Evolutionary conservation across 768 basidiomycete species (phyloP).

Genomic region (Tephrocybe sp.): DNA sequence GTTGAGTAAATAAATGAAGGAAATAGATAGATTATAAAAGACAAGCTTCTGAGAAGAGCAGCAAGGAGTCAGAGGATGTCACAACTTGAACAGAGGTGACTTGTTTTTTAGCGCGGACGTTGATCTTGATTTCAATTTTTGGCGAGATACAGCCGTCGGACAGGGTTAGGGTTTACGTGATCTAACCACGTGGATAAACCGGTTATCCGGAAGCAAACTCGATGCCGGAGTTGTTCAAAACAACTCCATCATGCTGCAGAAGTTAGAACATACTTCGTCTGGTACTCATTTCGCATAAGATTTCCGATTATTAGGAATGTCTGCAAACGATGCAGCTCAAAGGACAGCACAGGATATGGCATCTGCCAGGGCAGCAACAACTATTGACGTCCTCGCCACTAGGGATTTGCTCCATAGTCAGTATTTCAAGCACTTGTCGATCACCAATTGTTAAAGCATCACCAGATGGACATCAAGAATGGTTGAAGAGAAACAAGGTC

Average conservation of each 20-base stretch:
- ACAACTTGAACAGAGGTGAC: not conserved
- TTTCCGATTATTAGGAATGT: conserved; percentile 1
- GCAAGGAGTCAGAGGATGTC: conserved; percentile 7
- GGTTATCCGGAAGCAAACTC: not conserved
- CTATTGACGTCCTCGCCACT: conserved; percentile 39
- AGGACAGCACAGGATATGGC: conserved; percentile 54
- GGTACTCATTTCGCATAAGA: not conserved
- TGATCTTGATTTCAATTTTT: conserved; percentile 10
- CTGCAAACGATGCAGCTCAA: conserved; percentile 32
- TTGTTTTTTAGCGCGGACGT: conserved; percentile 3
- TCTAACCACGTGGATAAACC: not conserved
- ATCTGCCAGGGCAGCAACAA: conserved; percentile 40
- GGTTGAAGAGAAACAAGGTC: conserved; percentile 46
- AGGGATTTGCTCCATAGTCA: conserved; percentile 52
- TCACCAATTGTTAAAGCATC: not conserved
- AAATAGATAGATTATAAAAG: conserved; percentile 16
- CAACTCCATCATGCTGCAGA: too few species aligned
- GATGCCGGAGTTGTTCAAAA: not conserved
- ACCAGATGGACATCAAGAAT: conserved; percentile 47
- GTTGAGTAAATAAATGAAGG: conserved; percentile 8
- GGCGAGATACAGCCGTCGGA: not conserved
- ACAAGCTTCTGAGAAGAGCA: not conserved
- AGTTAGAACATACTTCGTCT: not conserved
- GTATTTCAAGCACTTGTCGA: conserved; percentile 11
- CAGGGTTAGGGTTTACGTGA: conserved; percentile 15